Percentiles rank a stretch among this genome's conserved stretches.
Conservation (phyloP, 345 rosid genomes). For the Eucalyptus cloeziana region DNA sequence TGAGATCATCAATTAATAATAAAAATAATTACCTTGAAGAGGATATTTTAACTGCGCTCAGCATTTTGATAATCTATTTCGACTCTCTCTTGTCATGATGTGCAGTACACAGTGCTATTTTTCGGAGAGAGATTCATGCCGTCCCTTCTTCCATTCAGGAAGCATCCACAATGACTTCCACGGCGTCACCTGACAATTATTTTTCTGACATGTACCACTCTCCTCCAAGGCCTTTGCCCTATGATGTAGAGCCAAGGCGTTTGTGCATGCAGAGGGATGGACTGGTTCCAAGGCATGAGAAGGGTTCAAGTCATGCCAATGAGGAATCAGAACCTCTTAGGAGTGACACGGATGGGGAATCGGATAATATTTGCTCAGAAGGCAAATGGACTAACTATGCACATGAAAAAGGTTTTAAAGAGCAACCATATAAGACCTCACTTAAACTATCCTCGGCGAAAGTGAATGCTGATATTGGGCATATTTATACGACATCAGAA, state of each 20-base stretch:
- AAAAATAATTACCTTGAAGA: neutral
- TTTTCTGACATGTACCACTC: conserved; percentile 76
- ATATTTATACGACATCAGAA: conserved; percentile 42
- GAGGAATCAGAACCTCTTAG: conserved; percentile 84
- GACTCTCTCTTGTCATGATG: neutral
- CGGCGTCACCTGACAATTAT: conserved; percentile 67
- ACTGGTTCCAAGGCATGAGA: conserved; percentile 61
- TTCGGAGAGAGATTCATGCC: conserved; percentile 64
- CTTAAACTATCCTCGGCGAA: conserved; percentile 38
- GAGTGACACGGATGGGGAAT: conserved; percentile 38
- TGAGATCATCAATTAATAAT: neutral
- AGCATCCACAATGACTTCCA: conserved; percentile 47
- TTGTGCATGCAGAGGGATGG: conserved; percentile 43
- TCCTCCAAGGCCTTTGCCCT: conserved; percentile 96
- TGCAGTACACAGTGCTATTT: conserved; percentile 61
- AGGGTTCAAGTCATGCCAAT: conserved; percentile 79
- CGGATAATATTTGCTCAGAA: conserved; percentile 42
- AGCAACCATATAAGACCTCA: conserved; percentile 39
- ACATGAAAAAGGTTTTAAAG: conserved; percentile 46
- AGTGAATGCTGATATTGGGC: conserved; percentile 23
- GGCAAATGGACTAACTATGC: conserved; percentile 56
- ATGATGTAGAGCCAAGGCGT: conserved; percentile 66
- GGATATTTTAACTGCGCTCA: neutral
- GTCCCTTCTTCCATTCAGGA: conserved; percentile 73
- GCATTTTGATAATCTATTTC: neutral